Conservation (phyloP, 1,139 yeast genomes). For the Diutina ranongensis region DNA sequence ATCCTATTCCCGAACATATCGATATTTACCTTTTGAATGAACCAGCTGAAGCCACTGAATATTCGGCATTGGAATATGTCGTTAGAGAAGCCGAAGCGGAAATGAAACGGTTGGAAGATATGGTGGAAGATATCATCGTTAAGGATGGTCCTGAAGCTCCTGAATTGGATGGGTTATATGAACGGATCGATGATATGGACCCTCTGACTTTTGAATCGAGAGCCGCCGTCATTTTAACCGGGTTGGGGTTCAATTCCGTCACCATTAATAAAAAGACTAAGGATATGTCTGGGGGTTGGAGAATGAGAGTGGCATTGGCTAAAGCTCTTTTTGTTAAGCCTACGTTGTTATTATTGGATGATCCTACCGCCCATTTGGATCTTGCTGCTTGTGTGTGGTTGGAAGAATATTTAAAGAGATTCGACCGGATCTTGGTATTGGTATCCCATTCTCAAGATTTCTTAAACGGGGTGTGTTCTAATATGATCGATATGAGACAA, state of each 20-base stretch:
- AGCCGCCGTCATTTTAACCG: slow-evolving; percentile 91
- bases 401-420: slow-evolving; percentile 93
- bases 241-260: slow-evolving; percentile 86
- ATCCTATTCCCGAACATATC: slow-evolving; percentile 84
- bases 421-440: slow-evolving; percentile 83
- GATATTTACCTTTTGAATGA: slow-evolving; percentile 91
- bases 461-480: slow-evolving; percentile 96
- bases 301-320: slow-evolving; percentile 84
- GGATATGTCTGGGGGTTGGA: slow-evolving; percentile 99
- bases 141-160: slow-evolving; percentile 93
- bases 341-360: slow-evolving; percentile 77
- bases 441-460: slow-evolving; percentile 99
- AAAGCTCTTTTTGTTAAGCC: slow-evolving; percentile 86
- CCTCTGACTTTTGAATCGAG: slow-evolving; percentile 93
- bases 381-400: slow-evolving; percentile 99
- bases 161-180: slow-evolving; percentile 77
- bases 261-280: slow-evolving; percentile 82
- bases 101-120: slow-evolving; percentile 81
- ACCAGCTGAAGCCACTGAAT: slow-evolving; percentile 93
- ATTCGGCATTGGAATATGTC: slow-evolving; percentile 89
- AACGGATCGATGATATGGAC: slow-evolving; percentile 92
- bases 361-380: slow-evolving; percentile 99
- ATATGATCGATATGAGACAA: slow-evolving; percentile 95
- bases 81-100: slow-evolving; percentile 93
- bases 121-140: slow-evolving; percentile 81